phyloP scores from a whole-genome alignment of 129 eudicot genomes.

The Mikania micrantha region DNA sequence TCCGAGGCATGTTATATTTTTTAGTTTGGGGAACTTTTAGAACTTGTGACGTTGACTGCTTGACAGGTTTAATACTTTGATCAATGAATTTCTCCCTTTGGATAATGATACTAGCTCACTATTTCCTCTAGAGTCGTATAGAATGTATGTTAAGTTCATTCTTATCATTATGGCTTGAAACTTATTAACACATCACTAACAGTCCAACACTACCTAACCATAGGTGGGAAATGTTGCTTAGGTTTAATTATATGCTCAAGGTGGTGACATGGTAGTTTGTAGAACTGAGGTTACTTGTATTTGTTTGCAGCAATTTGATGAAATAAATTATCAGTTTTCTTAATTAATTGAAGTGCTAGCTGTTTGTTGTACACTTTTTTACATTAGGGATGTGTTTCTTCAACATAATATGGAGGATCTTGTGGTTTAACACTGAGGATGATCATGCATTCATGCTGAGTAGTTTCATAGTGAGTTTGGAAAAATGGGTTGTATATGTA shows the following conservation, averaged over 20 bases:
- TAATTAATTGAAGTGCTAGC: no score
- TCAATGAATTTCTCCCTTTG: conserved; percentile 40
- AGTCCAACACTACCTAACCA: neutral
- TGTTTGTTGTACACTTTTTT: neutral
- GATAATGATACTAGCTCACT: conserved; percentile 11
- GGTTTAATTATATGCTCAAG: neutral
- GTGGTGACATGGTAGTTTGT: neutral
- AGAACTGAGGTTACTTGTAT: conserved; percentile 2
- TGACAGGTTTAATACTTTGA: conserved; percentile 17
- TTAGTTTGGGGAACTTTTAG: conserved; percentile 18
- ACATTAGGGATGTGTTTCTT: neutral
- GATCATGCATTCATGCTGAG: no score
- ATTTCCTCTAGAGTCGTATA: neutral
- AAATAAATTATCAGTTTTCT: no score
- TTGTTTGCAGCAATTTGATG: no score
- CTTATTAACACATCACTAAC: neutral
- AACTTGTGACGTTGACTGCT: conserved; percentile 15
- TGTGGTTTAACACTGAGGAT: neutral
- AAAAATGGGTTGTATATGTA: neutral
- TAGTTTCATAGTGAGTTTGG: neutral
- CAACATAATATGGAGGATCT: neutral
- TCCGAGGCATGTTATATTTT: conserved; percentile 31
- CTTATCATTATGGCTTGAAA: neutral
- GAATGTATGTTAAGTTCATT: neutral
- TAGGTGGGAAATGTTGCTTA: neutral